Base-by-base conservation (phyloP, 2,329 filamentous ascomycete species). In the Exutisphaerella laricina region DNA sequence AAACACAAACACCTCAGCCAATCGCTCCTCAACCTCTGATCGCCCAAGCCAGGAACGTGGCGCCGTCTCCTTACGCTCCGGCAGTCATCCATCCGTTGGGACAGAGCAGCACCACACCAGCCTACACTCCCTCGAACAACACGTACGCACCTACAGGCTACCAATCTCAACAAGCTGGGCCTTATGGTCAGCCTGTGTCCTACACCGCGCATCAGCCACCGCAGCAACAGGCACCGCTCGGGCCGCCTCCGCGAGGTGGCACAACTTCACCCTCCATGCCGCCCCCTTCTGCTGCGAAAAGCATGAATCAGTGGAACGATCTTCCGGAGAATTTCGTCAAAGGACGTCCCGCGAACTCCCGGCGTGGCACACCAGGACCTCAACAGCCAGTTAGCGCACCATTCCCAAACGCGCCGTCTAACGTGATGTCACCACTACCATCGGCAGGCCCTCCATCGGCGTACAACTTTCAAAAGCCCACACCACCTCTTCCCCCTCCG, bases 291-390 rank as follows among this genome's bases (percentile, higher is more conserved):
- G 80, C 79, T 58, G 72, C 78, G 44, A 82, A 81, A 59, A 83
- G 84, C 51, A 82, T 82, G 50, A 79, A 82, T 20, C 84, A 85
- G 56, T 98, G 92, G 92, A 98, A 98, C 56, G 92, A 98, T 65
- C 84, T 94, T 39, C 92, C 92, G 1, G 77, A 95, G 58, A 85
- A 69, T 43, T 80, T 97, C 54, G 63, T 69, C 33, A 87, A 90
- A 70, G 70, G 77, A 41, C 75, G 84, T n/a, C 53, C 58, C 25
- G 46, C 58, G 4, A 76, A 78, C 10, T 76, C 82, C 16, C 80
- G 89, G 53, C 79, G 83, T 60, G 74, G 75, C 33, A 96, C 90
- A 1, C 88, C 89, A 2, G 80, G 74, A 42, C 60, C 68, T 31
- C 77, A n/a, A n/a, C n/a, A 80, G 39, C 72, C 84, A 3, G 79